Evolutionary conservation across 2,329 filamentous ascomycete genomes (phyloP), one percentile per base, ranked within the genome.

Genomic region (Bimuria novae-zelandiae): DNA sequence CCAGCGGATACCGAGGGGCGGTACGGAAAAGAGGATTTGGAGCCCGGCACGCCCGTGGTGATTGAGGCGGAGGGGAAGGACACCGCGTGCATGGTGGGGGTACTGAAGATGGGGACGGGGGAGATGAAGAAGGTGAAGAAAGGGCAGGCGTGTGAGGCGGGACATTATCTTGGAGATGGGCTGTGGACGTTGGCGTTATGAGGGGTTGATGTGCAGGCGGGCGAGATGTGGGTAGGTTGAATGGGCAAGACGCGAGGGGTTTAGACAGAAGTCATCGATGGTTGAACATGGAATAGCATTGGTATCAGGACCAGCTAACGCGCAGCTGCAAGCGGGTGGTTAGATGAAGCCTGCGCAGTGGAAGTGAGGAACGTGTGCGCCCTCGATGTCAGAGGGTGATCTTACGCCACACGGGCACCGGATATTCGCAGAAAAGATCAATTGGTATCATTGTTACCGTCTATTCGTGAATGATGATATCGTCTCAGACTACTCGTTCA

Each of bases 101-200:
- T 89, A 59, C 72, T 99, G 71, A 91, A 90, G 66, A 85, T 88
- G 68, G 89, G 92, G 3, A 97, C 94, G 0, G 87, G 88, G 75
- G 92, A 97, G 76, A 92, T 96, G 73, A 96, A 94, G 83, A 87
- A 86, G 61, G 93, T 93, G 78, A 92, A 91, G 61, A 97, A 97
- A 79, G 94, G 94, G 0, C 89, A 92, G 5, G 94, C 92, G 14
- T 90, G 97, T 62, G 93, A 97, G 79, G 89, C 92, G 56, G 90
- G 90, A 27, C 94, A 99, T 82, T 97, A 88, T 78, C 74, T 97
- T 49, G 94, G 94, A 0, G 94, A 99, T 79, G 94, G 93, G 16
- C 77, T 99, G 64, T 99, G 94, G 94, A 89, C 82, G 64, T 72
- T 96, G 72, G 75, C 77, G 56, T 71, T 84, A 64, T 80, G 75